Conservation (phyloP, 495 filamentous ascomycete species). For the Podospora australis region DNA sequence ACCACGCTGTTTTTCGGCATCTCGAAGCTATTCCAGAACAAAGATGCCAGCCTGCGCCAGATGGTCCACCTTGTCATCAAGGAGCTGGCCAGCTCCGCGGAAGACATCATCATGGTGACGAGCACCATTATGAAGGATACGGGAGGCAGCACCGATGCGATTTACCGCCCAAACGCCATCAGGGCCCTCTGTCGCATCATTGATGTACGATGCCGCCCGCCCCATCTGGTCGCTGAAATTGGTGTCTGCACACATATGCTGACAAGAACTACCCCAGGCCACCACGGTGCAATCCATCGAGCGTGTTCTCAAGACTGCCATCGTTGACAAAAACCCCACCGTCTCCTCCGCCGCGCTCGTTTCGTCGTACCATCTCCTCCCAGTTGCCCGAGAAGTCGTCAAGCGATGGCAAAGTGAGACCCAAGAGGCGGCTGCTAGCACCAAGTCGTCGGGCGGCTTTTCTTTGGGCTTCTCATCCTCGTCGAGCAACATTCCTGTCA, state of each 20-base stretch:
- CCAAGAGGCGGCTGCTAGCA: conserved; percentile 87
- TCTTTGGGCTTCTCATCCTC: conserved; percentile 80
- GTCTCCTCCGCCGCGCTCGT: conserved; percentile 96
- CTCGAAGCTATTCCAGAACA: conserved; percentile 99
- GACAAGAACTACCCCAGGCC: conserved; percentile 45
- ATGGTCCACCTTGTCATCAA: conserved; percentile 99
- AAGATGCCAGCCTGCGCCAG: conserved; percentile 94
- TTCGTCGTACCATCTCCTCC: conserved; percentile 96
- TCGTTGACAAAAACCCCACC: conserved; percentile 97
- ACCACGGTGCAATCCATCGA: conserved; percentile 98
- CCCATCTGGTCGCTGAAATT: too few species aligned
- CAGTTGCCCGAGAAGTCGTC: conserved; percentile 90
- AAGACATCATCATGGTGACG: conserved; percentile 99
- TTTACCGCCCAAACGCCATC: conserved; percentile 96
- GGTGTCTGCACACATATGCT: conserved; percentile 5
- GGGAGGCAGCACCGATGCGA: conserved; percentile 85
- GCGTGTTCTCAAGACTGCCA: conserved; percentile 96
- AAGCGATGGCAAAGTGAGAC: conserved; percentile 98
- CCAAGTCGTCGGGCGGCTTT: conserved; percentile 83
- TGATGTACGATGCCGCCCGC: conserved; percentile 57
- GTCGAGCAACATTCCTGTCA: conserved; percentile 61
- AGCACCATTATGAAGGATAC: conserved; percentile 99
- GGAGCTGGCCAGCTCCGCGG: conserved; percentile 90
- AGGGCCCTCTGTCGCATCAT: conserved; percentile 94
- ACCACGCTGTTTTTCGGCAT: conserved; percentile 99